Conservation (phyloP, 2,329 filamentous ascomycete species). For the Westerdykella ornata region DNA sequence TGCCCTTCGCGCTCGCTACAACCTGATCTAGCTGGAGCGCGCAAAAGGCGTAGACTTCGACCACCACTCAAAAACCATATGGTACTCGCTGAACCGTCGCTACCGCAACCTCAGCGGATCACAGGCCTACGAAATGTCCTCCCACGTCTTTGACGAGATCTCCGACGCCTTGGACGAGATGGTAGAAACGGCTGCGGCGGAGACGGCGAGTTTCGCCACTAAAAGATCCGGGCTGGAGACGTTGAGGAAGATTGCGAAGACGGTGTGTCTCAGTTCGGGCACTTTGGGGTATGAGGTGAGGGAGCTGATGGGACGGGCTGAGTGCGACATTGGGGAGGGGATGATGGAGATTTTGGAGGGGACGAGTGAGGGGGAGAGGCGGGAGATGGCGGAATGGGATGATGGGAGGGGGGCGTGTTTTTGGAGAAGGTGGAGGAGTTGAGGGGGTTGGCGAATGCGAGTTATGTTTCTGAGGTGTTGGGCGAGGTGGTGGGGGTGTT, state of each 20-base stretch:
- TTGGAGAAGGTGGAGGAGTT: constrained; percentile 4
- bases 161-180: background rate
- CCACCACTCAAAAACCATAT: constrained; percentile 1
- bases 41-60: constrained; percentile 2
- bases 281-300: constrained; percentile 3
- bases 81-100: background rate
- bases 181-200: background rate
- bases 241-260: constrained; percentile 6
- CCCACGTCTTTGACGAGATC: background rate
- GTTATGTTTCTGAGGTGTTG: background rate
- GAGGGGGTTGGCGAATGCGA: background rate
- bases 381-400: constrained; percentile 1
- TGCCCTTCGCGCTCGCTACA: background rate
- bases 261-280: constrained; percentile 1
- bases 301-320: background rate
- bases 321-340: background rate
- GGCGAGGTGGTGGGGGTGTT: background rate
- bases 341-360: background rate
- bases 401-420: constrained; percentile 3
- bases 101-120: background rate
- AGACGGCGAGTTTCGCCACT: constrained; percentile 1
- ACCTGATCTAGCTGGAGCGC: background rate
- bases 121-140: constrained; percentile 2
- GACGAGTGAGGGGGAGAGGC: constrained; percentile 1
- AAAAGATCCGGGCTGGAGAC: constrained; percentile 5